Conservation (phyloP, 805 yeast species). For the Debaryomyces castellii region DNA sequence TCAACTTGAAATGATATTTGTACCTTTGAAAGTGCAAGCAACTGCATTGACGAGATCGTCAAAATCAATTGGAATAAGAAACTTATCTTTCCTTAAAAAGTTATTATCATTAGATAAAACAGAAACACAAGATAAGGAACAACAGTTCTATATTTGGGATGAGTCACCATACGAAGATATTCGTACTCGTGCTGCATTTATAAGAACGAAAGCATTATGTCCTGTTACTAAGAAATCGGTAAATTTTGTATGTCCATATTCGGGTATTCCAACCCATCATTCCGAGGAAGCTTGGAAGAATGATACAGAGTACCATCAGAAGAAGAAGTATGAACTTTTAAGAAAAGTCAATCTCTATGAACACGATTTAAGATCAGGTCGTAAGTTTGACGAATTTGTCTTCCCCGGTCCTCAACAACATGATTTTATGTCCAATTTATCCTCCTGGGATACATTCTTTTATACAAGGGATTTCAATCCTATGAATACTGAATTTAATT, state of each 20-base stretch:
- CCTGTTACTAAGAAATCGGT: slow-evolving; percentile 85
- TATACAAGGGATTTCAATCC: slow-evolving; percentile 91
- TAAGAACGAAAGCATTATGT: slow-evolving; percentile 82
- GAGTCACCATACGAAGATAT: slow-evolving; percentile 85
- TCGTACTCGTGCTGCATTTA: slow-evolving; percentile 87
- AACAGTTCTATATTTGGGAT: slow-evolving; percentile 71
- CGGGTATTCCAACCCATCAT: slow-evolving; percentile 97
- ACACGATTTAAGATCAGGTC: slow-evolving; percentile 91
- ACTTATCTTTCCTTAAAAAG: slow-evolving; percentile 38
- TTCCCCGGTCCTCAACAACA: slow-evolving; percentile 79
- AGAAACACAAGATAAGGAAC: slow-evolving; percentile 26
- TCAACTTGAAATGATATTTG: neutral
- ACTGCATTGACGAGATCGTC: slow-evolving; percentile 3
- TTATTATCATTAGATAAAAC: slow-evolving; percentile 35
- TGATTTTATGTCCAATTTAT: slow-evolving; percentile 73
- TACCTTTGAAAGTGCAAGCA: neutral
- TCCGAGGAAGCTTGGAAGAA: slow-evolving; percentile 84
- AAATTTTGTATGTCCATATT: slow-evolving; percentile 82
- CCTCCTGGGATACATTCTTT: slow-evolving; percentile 89
- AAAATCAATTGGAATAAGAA: slow-evolving; percentile 12
- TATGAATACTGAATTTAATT: slow-evolving; percentile 94
- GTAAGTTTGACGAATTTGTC: slow-evolving; percentile 93
- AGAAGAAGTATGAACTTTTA: slow-evolving; percentile 67
- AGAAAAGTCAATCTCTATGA: slow-evolving; percentile 89
- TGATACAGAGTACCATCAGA: slow-evolving; percentile 69